Conservation (phyloP, 140 eudicot species). For the Senecio squalidus region DNA sequence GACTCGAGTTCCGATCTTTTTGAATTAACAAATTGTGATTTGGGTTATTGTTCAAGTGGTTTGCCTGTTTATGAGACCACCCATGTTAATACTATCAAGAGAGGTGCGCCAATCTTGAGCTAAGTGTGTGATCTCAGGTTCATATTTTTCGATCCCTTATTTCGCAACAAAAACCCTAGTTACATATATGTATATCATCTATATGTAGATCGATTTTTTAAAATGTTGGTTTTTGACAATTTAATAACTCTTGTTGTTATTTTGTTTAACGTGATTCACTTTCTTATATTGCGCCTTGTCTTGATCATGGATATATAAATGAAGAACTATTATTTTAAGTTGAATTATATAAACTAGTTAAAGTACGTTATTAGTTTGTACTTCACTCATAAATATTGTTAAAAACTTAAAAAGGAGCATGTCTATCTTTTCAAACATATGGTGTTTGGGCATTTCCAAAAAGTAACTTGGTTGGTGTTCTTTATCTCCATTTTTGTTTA, state of each 20-base stretch:
- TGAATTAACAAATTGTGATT: constrained; percentile 66
- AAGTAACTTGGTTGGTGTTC: neutral
- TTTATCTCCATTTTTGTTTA: neutral
- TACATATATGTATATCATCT: no score
- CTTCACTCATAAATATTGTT: neutral
- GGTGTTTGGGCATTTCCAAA: neutral
- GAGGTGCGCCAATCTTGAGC: constrained; percentile 52
- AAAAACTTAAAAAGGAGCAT: neutral
- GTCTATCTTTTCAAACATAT: neutral
- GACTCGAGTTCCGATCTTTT: constrained; percentile 97
- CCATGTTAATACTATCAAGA: constrained; percentile 56
- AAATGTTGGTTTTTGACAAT: neutral
- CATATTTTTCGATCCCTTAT: neutral
- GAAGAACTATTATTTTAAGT: no score
- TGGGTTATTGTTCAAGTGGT: constrained; percentile 59
- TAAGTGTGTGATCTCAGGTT: constrained; percentile 22
- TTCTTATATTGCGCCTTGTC: no score
- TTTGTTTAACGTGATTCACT: no score
- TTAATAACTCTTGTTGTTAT: neutral
- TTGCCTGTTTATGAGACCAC: constrained; percentile 90
- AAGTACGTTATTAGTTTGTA: neutral
- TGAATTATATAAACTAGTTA: neutral
- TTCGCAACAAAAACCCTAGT: neutral
- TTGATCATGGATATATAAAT: no score
- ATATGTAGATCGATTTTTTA: no score